Evolutionary conservation across 2,329 filamentous ascomycete genomes (phyloP).

Genomic region (Aspergillus japonicus): DNA sequence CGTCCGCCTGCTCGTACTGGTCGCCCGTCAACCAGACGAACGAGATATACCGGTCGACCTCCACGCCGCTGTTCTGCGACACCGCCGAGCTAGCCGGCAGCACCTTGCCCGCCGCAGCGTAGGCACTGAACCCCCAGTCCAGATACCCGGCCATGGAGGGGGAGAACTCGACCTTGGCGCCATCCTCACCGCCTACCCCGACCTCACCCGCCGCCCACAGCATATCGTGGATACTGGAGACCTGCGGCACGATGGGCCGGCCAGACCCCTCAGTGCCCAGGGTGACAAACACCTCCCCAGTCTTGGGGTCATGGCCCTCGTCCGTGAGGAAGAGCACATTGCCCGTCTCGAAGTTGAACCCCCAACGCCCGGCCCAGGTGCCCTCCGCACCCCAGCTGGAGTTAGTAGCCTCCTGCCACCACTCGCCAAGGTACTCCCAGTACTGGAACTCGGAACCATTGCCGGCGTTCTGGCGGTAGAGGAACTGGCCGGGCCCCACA

Average conservation of each 20-base stretch:
- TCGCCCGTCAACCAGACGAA: constrained; percentile 21
- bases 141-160: constrained; percentile 22
- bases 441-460: constrained; percentile 13
- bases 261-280: constrained; percentile 19
- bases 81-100: constrained; percentile 16
- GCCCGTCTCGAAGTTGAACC: constrained; percentile 22
- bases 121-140: constrained; percentile 20
- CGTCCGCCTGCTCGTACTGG: constrained; percentile 9
- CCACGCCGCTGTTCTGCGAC: constrained; percentile 16
- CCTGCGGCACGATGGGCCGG: constrained; percentile 9
- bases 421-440: constrained; percentile 23
- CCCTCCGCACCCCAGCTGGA: constrained; percentile 21
- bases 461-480: constrained; percentile 18
- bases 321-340: constrained; percentile 17
- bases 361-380: constrained; percentile 21
- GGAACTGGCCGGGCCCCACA: constrained; percentile 16
- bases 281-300: constrained; percentile 17
- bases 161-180: constrained; percentile 13
- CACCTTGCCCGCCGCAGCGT: constrained; percentile 21
- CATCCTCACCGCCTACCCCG: neutral
- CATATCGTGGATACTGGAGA: constrained; percentile 21
- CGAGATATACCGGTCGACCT: constrained; percentile 17
- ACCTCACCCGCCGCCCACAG: constrained; percentile 18
- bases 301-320: constrained; percentile 16
- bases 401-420: constrained; percentile 21